A percentile compares a stretch with the other conserved stretches of the same genome.
These are phyloP conservation scores for Bryoerythrophyllum caledonicum DNA, from an alignment of 225 moss, liverwort and hornwort species.

Conservation along the genomic window DNA sequence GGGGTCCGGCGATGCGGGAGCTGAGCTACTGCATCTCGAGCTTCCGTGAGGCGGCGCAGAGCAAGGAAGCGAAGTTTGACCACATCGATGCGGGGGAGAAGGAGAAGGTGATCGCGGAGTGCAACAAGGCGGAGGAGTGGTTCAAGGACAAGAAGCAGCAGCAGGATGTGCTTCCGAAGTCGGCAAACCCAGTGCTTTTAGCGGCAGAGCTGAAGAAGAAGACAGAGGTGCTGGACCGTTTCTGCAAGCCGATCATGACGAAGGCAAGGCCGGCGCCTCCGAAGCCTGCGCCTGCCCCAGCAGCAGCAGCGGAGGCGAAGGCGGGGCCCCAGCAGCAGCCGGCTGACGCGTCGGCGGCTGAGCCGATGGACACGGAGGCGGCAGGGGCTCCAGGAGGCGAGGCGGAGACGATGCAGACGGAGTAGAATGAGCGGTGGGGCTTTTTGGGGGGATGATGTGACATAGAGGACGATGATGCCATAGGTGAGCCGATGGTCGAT, in stretches of 20 bases:
- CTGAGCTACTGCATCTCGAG: slow-evolving; percentile 78
- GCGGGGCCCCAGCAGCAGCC: slow-evolving; percentile 20
- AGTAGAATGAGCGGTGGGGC: slow-evolving; percentile 12
- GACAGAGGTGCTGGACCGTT: slow-evolving; percentile 92
- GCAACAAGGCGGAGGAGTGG: slow-evolving; percentile 96
- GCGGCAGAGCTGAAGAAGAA: slow-evolving; percentile 88
- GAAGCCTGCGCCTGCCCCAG: slow-evolving; percentile 46
- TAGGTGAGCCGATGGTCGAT: neutral
- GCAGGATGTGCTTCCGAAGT: slow-evolving; percentile 73
- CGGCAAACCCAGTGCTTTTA: slow-evolving; percentile 74
- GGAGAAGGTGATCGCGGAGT: slow-evolving; percentile 83
- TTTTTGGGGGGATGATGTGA: neutral
- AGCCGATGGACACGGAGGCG: slow-evolving; percentile 87
- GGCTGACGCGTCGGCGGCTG: slow-evolving; percentile 45
- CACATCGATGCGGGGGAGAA: slow-evolving; percentile 84
- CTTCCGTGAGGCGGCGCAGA: slow-evolving; percentile 89
- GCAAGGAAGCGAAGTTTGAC: slow-evolving; percentile 83
- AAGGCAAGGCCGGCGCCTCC: slow-evolving; percentile 89
- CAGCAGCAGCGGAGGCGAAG: slow-evolving; percentile 57
- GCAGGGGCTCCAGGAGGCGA: slow-evolving; percentile 34
- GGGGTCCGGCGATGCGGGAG: slow-evolving; percentile 69
- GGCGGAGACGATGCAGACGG: slow-evolving; percentile 80
- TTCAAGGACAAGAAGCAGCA: slow-evolving; percentile 92
- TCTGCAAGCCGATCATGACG: slow-evolving; percentile 98
- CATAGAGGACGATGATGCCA: neutral